These are phyloP conservation scores for Strigomonas culicis DNA, from an alignment of 208 protist species.

Conservation along the genomic window DNA sequence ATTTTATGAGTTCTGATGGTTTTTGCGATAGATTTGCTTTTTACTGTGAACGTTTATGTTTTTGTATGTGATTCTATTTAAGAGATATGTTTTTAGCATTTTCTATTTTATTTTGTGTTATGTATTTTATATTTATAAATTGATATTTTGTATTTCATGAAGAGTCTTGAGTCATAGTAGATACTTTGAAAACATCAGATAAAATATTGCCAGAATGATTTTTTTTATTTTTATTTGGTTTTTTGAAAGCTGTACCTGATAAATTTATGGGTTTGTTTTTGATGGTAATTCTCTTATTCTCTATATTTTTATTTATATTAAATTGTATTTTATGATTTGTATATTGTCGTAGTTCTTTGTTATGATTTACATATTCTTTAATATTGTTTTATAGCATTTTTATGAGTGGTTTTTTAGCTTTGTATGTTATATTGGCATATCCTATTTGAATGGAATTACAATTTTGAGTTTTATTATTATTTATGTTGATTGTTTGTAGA, in stretches of 20 bases:
- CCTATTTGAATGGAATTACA: conserved; percentile 88
- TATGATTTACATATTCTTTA: conserved; percentile 85
- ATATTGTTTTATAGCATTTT: conserved; percentile 87
- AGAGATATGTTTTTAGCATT: conserved; percentile 83
- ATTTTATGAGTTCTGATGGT: conserved; percentile 87
- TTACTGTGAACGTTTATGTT: conserved; percentile 77
- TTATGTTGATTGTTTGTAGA: conserved; percentile 81
- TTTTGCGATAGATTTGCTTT: conserved; percentile 88
- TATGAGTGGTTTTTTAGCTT: conserved; percentile 88
- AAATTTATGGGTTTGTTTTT: conserved; percentile 86
- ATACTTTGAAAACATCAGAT: conserved; percentile 82
- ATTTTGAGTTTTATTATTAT: conserved; percentile 85
- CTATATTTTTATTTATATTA: conserved; percentile 86
- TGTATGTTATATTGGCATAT: conserved; percentile 80
- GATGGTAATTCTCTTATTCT: conserved; percentile 82
- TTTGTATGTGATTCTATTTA: conserved; percentile 89
- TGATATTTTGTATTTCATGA: conserved; percentile 89
- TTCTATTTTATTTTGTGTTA: conserved; percentile 82
- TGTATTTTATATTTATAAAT: conserved; percentile 88
- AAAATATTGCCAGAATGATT: conserved; percentile 85
- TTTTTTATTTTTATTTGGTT: conserved; percentile 88
- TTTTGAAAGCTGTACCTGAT: conserved; percentile 83
- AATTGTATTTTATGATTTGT: conserved; percentile 90
- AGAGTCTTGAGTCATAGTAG: conserved; percentile 81
- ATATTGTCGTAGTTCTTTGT: conserved; percentile 81